These are phyloP conservation scores for Ustulina deusta DNA, from an alignment of 2,329 filamentous ascomycete genomes.

Conservation along the genomic window DNA sequence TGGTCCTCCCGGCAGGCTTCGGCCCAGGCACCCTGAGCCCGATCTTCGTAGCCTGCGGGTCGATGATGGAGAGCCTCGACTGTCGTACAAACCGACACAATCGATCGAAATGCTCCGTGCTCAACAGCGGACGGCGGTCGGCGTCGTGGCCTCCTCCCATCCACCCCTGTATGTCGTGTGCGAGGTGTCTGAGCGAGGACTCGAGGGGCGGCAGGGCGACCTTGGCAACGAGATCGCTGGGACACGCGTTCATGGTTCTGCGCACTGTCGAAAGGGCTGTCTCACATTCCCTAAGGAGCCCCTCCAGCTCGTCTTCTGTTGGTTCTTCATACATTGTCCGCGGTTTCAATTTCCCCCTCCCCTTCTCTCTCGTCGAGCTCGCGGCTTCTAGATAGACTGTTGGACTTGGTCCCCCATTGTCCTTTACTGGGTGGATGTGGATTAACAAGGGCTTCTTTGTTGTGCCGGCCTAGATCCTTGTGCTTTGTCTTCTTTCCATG, in stretches of 20 bases:
- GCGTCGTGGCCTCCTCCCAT: not conserved
- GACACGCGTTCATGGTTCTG: conserved; percentile 3
- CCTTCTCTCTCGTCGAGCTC: not conserved
- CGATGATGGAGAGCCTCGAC: conserved; percentile 18
- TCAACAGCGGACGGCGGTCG: not conserved
- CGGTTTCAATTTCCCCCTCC: not conserved
- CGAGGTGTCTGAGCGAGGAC: conserved; percentile 11
- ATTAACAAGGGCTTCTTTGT: not conserved
- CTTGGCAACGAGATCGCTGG: conserved; percentile 9
- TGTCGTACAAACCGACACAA: conserved; percentile 14
- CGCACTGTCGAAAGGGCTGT: conserved; percentile 12
- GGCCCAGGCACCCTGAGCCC: not conserved
- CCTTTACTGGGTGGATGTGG: not conserved
- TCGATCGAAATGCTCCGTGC: conserved; percentile 6
- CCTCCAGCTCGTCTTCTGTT: not conserved
- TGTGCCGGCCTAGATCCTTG: not conserved
- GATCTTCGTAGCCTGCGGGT: conserved; percentile 1
- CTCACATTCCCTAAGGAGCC: conserved; percentile 8
- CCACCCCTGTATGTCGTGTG: not conserved
- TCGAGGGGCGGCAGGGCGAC: conserved; percentile 8
- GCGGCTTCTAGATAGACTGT: conserved; percentile 2
- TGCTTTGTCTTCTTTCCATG: not conserved
- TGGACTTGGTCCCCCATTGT: conserved; percentile 1
- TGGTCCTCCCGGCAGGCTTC: not conserved
- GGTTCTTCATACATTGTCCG: not conserved